Evolutionary conservation across 768 basidiomycete species (phyloP).

Genomic region (Auricularia cornea): DNA sequence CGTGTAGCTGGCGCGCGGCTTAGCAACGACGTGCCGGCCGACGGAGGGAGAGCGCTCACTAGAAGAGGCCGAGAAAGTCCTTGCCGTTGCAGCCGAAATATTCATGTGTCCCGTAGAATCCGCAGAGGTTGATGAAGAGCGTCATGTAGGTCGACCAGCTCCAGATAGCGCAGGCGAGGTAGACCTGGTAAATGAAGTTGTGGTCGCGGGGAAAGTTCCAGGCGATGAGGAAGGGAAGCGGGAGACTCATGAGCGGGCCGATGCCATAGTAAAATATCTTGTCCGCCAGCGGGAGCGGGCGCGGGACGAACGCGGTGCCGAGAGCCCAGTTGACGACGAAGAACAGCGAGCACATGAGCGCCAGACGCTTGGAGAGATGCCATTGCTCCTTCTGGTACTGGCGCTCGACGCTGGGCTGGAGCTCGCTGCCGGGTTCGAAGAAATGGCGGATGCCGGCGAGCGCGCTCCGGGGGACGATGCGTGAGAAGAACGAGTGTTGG

Average conservation of each 20-base stretch:
- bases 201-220: conserved; percentile 66
- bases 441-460: background rate
- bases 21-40: no score
- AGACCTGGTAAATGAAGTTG: conserved; percentile 50
- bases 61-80: background rate
- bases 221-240: conserved; percentile 54
- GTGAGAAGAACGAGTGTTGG: conserved; percentile 48
- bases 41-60: background rate
- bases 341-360: conserved; percentile 56
- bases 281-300: conserved; percentile 40
- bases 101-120: background rate
- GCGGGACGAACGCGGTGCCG: conserved; percentile 42
- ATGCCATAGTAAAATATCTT: conserved; percentile 56
- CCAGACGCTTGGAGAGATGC: conserved; percentile 34
- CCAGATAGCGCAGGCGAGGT: conserved; percentile 53
- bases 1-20: background rate
- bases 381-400: conserved; percentile 47
- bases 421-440: background rate
- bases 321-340: conserved; percentile 63
- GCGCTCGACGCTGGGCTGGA: conserved; percentile 32
- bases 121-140: background rate
- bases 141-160: conserved; percentile 35
- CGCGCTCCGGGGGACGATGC: conserved; percentile 49
- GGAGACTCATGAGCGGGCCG: conserved; percentile 52
- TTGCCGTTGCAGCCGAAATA: background rate